phyloP scores from a whole-genome alignment of 305 asterid genomes.

The Solanum hybrid region DNA sequence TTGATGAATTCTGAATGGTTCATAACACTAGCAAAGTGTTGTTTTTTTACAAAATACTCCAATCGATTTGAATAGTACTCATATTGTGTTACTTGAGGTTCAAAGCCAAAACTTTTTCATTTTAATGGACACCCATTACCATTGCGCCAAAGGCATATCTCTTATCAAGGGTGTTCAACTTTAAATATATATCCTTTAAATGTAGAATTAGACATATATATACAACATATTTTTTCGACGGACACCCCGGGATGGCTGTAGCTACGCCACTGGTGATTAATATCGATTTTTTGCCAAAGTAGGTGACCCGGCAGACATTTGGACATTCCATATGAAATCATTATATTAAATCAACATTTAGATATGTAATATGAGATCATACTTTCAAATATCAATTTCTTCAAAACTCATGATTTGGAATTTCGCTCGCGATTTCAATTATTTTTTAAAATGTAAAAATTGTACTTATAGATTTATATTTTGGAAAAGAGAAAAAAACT shows the following conservation, averaged over 20 bases:
- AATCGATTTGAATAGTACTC: not conserved
- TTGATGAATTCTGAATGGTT: not conserved
- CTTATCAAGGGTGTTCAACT: not conserved
- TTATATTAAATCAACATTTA: too few relatives aligned
- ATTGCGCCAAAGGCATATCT: not conserved
- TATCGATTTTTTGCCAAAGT: too few relatives aligned
- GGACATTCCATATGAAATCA: not conserved
- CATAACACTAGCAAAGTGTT: not conserved
- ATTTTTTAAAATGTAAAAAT: not conserved
- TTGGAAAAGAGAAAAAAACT: too few relatives aligned
- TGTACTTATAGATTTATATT: not conserved
- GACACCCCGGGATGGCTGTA: too few relatives aligned
- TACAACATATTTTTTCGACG: too few relatives aligned
- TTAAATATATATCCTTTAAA: too few relatives aligned
- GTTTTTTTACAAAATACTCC: not conserved
- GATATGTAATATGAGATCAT: not conserved
- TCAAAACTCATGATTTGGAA: too few relatives aligned
- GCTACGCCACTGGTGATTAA: too few relatives aligned
- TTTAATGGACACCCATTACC: not conserved
- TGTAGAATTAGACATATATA: too few relatives aligned
- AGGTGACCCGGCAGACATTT: not conserved
- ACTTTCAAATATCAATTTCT: not conserved
- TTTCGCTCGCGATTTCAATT: too few relatives aligned
- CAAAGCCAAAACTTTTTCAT: too few relatives aligned
- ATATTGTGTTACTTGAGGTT: not conserved